A percentile compares a stretch with the other conserved stretches of the same genome.
Evolutionary conservation across 345 rosid genomes (phyloP).

Genomic region (Aethionema arabicum): DNA sequence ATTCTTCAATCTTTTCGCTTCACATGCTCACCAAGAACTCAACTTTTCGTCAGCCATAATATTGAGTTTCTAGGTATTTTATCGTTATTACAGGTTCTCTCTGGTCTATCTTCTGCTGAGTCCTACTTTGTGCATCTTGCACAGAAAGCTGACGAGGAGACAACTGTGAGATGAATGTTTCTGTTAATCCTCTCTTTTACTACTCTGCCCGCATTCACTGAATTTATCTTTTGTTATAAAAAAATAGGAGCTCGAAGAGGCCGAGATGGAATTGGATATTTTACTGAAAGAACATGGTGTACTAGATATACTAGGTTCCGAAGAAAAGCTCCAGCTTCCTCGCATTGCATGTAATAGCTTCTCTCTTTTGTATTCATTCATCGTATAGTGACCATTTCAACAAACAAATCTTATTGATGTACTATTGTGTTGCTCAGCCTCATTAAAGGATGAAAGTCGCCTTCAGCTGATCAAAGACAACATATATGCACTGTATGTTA

Average conservation of each 20-base stretch:
- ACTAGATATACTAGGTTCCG: constrained; percentile 37
- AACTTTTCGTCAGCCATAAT: background rate
- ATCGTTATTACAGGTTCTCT: constrained; percentile 48
- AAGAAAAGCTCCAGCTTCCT: constrained; percentile 38
- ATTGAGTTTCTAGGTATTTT: constrained; percentile 1
- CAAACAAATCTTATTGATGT: constrained; percentile 6
- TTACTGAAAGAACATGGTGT: constrained; percentile 46
- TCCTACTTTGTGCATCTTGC: constrained; percentile 67
- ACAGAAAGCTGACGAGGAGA: constrained; percentile 46
- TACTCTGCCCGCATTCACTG: background rate
- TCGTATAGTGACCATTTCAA: background rate
- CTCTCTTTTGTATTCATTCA: background rate
- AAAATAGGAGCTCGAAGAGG: constrained; percentile 69
- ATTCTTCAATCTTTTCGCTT: constrained; percentile 7
- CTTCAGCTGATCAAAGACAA: constrained; percentile 70
- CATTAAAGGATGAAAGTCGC: constrained; percentile 46
- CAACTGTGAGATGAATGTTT: constrained; percentile 45
- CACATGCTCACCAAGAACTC: background rate
- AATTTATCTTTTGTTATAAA: constrained; percentile 23
- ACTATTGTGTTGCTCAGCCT: constrained; percentile 43
- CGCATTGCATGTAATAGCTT: constrained; percentile 39
- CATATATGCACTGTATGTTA: constrained; percentile 57
- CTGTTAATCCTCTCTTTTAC: constrained; percentile 4
- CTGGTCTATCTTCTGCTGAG: constrained; percentile 64
- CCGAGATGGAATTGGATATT: constrained; percentile 67